A percentile compares a stretch with the other conserved stretches of the same genome.
Conservation (phyloP, 306 rosid species). For the Citrullus colocynthis region DNA sequence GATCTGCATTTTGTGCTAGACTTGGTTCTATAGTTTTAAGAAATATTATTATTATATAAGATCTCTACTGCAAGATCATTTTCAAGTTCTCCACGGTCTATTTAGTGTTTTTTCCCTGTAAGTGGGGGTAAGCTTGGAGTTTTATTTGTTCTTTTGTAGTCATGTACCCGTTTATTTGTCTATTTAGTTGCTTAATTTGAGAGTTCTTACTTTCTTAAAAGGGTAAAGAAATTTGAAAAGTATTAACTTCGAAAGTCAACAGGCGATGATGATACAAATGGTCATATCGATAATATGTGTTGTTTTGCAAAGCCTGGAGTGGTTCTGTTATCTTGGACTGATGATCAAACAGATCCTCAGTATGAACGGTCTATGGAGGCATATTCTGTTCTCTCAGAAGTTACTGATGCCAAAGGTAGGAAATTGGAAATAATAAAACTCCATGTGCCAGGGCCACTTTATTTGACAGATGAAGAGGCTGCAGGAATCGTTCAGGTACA, state of each 20-base stretch:
- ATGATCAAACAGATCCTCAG: slow-evolving; percentile 78
- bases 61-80: background rate
- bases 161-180: background rate
- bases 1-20: slow-evolving; percentile 2
- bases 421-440: slow-evolving; percentile 63
- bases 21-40: background rate
- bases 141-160: background rate
- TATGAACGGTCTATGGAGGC: slow-evolving; percentile 70
- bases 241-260: slow-evolving; percentile 8
- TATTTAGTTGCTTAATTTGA: background rate
- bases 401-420: slow-evolving; percentile 69
- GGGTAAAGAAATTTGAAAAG: background rate
- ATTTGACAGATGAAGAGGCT: slow-evolving; percentile 73
- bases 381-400: slow-evolving; percentile 40
- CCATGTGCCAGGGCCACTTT: slow-evolving; percentile 64
- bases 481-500: slow-evolving; percentile 49
- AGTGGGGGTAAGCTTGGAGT: background rate
- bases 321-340: slow-evolving; percentile 77
- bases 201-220: background rate
- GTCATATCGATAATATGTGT: slow-evolving; percentile 92
- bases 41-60: background rate
- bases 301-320: slow-evolving; percentile 84
- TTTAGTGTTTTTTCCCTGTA: background rate
- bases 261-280: slow-evolving; percentile 98
- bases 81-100: background rate